Percentiles rank a stretch among this genome's conserved stretches.
Evolutionary conservation across 768 basidiomycete genomes (phyloP).

Genomic region (Cubamyces lactineus): DNA sequence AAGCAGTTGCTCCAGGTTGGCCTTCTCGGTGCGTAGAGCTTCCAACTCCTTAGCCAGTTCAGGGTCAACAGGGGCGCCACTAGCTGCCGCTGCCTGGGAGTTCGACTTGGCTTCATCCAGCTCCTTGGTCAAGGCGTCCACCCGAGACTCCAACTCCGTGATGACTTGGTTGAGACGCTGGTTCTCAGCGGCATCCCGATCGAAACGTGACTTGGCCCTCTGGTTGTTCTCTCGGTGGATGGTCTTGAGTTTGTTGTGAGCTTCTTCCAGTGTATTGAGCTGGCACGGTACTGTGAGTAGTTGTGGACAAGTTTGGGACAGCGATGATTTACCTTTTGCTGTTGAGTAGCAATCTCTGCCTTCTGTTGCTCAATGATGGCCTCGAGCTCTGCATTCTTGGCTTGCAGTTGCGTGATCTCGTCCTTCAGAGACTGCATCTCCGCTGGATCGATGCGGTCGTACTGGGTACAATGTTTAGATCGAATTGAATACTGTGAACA

Average conservation of each 20-base stretch:
- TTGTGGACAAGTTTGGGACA: neutral
- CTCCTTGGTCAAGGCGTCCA: constrained; percentile 30
- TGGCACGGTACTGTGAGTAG: neutral
- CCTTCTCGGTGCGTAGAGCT: constrained; percentile 43
- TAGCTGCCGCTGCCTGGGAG: constrained; percentile 12
- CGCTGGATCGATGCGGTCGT: constrained; percentile 86
- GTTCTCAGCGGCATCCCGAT: constrained; percentile 17
- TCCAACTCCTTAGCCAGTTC: constrained; percentile 41
- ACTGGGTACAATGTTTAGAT: constrained; percentile 43
- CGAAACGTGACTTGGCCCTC: constrained; percentile 29
- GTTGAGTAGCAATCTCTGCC: constrained; percentile 11
- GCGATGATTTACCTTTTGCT: constrained; percentile 27
- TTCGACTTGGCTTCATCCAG: constrained; percentile 43
- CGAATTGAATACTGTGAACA: neutral
- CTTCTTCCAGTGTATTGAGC: constrained; percentile 21
- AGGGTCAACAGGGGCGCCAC: constrained; percentile 23
- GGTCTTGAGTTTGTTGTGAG: constrained; percentile 19
- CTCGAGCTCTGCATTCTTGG: constrained; percentile 31
- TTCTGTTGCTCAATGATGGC: constrained; percentile 11
- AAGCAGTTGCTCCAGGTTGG: constrained; percentile 41
- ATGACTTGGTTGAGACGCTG: constrained; percentile 26
- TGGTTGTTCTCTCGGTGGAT: constrained; percentile 33
- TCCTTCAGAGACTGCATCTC: constrained; percentile 81
- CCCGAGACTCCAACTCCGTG: constrained; percentile 27
- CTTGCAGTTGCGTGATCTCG: constrained; percentile 55